Percentiles rank a stretch among this genome's conserved stretches.
phyloP scores from a whole-genome alignment of 495 filamentous ascomycete genomes.

The Daldinia grandis region DNA sequence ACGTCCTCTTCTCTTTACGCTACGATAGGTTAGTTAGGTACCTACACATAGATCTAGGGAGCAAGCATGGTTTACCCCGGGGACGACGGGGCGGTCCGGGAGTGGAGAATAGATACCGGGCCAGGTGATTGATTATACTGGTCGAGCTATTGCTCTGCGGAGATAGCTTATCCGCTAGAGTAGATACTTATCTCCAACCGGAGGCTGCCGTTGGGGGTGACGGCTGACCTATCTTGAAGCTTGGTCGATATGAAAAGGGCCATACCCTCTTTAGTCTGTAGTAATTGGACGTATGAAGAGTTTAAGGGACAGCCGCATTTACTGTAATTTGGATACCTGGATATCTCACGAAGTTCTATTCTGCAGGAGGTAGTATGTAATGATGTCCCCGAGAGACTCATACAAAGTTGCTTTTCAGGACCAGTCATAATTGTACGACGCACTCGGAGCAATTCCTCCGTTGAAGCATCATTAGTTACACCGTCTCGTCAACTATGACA shows the following conservation, averaged over 20 bases:
- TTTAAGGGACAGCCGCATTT: no score
- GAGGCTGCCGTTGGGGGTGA: slow-evolving; percentile 19
- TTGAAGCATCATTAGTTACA: background rate
- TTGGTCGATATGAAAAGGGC: background rate
- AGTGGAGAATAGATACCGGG: slow-evolving; percentile 30
- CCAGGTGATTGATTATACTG: slow-evolving; percentile 25
- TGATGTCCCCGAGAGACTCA: background rate
- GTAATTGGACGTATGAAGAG: no score
- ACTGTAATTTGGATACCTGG: no score
- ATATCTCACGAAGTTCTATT: no score
- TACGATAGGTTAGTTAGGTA: no score
- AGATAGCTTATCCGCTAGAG: slow-evolving; percentile 34
- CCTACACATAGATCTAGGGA: background rate
- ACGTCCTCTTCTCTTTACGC: background rate
- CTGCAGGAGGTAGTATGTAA: background rate
- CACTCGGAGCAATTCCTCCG: background rate
- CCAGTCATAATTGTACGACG: background rate
- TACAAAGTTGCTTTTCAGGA: background rate
- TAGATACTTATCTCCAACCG: slow-evolving; percentile 24
- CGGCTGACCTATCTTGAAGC: background rate
- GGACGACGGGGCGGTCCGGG: slow-evolving; percentile 33
- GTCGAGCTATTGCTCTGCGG: slow-evolving; percentile 7
- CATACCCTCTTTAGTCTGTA: no score
- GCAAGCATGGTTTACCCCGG: background rate
- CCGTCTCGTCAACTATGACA: background rate